Conservation (phyloP, 73 alveolate species). For the Paramecium sonneborni region DNA sequence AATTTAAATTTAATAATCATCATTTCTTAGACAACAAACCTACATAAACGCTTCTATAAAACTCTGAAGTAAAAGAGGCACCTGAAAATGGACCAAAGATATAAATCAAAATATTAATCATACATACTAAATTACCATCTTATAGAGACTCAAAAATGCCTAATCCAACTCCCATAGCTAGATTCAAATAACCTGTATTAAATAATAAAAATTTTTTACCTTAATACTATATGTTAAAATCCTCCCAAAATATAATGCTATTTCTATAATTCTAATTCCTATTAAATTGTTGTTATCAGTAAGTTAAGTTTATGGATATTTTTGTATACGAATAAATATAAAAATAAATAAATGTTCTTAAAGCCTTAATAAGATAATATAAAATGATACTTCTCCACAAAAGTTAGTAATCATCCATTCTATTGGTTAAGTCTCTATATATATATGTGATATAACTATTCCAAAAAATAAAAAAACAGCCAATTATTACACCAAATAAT, state of each 20-base stretch:
- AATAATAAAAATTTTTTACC: background rate
- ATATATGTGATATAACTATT: constrained; percentile 44
- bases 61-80: background rate
- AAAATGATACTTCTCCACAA: constrained; percentile 43
- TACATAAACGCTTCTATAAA: background rate
- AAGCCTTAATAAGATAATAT: background rate
- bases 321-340: constrained; percentile 37
- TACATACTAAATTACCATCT: background rate
- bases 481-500: constrained; percentile 22
- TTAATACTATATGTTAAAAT: constrained; percentile 24
- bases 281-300: constrained; percentile 13
- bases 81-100: background rate
- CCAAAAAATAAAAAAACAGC: constrained; percentile 25
- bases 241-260: constrained; percentile 40
- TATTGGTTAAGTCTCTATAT: background rate
- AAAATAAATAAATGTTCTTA: constrained; percentile 45
- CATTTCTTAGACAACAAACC: background rate
- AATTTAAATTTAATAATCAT: background rate
- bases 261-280: constrained; percentile 12
- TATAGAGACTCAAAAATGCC: background rate
- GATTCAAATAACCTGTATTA: background rate
- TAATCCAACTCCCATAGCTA: background rate
- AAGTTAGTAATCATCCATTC: constrained; percentile 47
- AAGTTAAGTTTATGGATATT: background rate
- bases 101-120: constrained; percentile 2